Evolutionary conservation across 768 basidiomycete species (phyloP).

Genomic region (Auricularia sp.): DNA sequence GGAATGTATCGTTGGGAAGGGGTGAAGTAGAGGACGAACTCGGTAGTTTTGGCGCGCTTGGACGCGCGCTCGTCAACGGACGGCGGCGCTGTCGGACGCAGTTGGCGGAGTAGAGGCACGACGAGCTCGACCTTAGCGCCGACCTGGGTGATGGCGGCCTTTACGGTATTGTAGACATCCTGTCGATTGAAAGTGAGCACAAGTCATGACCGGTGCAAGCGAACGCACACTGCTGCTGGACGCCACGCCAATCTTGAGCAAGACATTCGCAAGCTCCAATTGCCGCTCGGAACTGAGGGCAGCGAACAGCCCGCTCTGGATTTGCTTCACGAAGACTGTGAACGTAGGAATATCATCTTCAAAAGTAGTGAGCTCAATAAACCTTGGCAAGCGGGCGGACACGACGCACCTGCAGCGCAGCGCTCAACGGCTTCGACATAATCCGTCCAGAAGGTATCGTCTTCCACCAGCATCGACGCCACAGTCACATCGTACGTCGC

Average conservation of each 20-base stretch:
- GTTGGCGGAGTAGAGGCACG: conserved; percentile 35
- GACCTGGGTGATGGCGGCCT: conserved; percentile 38
- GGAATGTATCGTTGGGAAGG: conserved; percentile 1
- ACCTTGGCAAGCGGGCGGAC: conserved; percentile 22
- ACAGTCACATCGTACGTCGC: conserved; percentile 39
- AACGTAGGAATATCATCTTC: background rate
- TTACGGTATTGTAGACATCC: conserved; percentile 31
- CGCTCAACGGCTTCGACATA: background rate
- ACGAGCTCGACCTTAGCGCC: conserved; percentile 44
- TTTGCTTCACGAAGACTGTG: conserved; percentile 25
- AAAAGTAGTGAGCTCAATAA: background rate
- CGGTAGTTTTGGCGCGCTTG: conserved; percentile 55
- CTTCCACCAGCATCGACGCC: conserved; percentile 29
- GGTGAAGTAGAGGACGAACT: conserved; percentile 28
- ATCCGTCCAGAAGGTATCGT: background rate
- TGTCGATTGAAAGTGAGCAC: conserved; percentile 12
- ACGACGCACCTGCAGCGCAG: conserved; percentile 23
- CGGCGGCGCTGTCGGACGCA: conserved; percentile 26
- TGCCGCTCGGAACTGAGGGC: conserved; percentile 43
- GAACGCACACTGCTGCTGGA: conserved; percentile 24
- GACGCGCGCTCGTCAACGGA: conserved; percentile 34
- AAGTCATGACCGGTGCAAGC: background rate
- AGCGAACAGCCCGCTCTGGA: conserved; percentile 49
- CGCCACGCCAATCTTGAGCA: conserved; percentile 45
- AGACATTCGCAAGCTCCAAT: conserved; percentile 39